These are phyloP conservation scores for Mycena rebaudengoi DNA, from an alignment of 768 basidiomycete species.

Conservation along the genomic window DNA sequence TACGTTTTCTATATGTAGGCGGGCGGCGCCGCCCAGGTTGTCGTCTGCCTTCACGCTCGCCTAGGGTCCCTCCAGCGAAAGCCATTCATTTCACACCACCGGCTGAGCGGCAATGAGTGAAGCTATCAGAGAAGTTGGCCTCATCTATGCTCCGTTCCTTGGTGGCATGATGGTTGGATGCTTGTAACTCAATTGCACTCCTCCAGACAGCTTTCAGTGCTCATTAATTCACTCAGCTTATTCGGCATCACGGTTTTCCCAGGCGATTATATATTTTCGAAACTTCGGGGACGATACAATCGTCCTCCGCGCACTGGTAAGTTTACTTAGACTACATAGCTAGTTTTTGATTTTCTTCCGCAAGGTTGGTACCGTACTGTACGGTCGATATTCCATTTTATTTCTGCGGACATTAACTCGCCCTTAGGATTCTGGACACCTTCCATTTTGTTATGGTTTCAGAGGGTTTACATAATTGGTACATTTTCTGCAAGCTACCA, in stretches of 20 bases:
- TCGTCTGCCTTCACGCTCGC: no score
- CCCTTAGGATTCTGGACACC: conserved; percentile 19
- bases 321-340: no score
- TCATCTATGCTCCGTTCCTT: conserved; percentile 1
- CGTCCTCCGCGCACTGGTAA: conserved; percentile 7
- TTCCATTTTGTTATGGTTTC: conserved; percentile 23
- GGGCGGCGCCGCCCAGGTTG: no score
- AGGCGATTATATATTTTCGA: conserved; percentile 20
- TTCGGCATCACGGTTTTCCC: conserved; percentile 22
- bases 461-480: conserved; percentile 22
- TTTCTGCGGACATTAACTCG: background rate
- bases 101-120: no score
- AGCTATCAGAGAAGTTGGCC: background rate
- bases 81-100: no score
- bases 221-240: no score
- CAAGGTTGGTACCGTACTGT: conserved; percentile 13
- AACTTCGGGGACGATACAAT: conserved; percentile 14
- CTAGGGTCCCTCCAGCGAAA: background rate
- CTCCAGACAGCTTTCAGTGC: no score
- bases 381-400: background rate
- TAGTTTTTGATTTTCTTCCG: no score
- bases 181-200: no score
- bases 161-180: conserved; percentile 12
- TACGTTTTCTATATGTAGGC: no score
- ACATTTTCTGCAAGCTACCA: conserved; percentile 21